Base-by-base conservation (phyloP, 805 yeast genomes). In the Metschnikowia colocasiae region DNA sequence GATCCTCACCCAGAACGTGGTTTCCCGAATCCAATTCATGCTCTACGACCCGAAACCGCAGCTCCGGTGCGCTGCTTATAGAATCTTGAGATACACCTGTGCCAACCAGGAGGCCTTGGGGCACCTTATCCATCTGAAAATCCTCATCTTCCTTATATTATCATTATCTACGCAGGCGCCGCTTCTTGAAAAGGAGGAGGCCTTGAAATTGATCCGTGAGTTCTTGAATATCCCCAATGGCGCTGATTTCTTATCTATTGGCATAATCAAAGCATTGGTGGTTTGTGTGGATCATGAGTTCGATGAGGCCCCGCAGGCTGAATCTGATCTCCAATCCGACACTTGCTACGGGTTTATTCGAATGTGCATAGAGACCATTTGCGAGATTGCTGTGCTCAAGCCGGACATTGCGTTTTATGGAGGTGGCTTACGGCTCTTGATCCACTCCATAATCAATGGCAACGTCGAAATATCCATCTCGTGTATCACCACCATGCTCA, bases 41-140 rank as follows among this genome's bases (percentile, higher is more conserved):
- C 63, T 91, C 18, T 68, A 79, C 23, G 81, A 79, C 55, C 71
- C 71, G 6, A 74, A 78, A 40, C 73, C 82, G 25, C 82, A 80
- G 48, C 84, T 87, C 1, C 74, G 83, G 6, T 85, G 91, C 0
- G 76, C 89, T 2, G 96, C 91, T 0, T 89, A 82, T 62, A 71
- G 95, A 42, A 74, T 89, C 1, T 75, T 89, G 19, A 69, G 97
- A 15, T 77, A 85, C 53, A 69, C 87, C 15, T 69, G 85, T 16
- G 75, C 76, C 29, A 79, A 79, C 50, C 59, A 71, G 12, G 77
- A 76, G 6, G 79, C 90, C 2, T 59, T 88, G 5, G 63, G 68
- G n/a, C 63, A 74, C 2, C 66, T 90, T 52, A 67, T 80, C 7
- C 71, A 74, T 12, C 65, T 80, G 29, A 78, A 82, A 48, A 59